Conservation (phyloP, 768 basidiomycete species). For the Tephrocybe rancida region DNA sequence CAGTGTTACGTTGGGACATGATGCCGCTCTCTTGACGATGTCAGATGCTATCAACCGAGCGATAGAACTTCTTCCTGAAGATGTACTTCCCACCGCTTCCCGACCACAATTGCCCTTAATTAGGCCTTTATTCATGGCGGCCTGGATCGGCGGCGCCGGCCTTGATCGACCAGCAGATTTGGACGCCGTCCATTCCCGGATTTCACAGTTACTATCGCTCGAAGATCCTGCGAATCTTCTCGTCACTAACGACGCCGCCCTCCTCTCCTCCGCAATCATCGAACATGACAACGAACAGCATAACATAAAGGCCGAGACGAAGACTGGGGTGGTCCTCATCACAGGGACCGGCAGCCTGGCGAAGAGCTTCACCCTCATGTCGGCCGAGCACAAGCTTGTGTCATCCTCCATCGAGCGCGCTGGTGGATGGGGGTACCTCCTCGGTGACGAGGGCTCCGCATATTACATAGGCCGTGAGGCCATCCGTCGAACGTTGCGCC, state of each 20-base stretch:
- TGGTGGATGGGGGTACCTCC: constrained; percentile 28
- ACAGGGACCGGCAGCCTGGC: constrained; percentile 27
- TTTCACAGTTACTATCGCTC: constrained; percentile 17
- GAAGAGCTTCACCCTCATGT: constrained; percentile 19
- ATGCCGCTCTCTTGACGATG: constrained; percentile 22
- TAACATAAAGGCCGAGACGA: constrained; percentile 5
- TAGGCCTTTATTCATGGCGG: constrained; percentile 19
- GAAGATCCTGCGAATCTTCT: constrained; percentile 15
- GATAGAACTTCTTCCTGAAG: constrained; percentile 11
- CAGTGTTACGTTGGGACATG: constrained; percentile 28
- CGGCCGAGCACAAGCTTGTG: constrained; percentile 11
- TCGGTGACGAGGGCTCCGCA: constrained; percentile 29
- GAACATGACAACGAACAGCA: neutral
- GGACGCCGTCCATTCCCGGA: constrained; percentile 14
- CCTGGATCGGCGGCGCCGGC: constrained; percentile 29
- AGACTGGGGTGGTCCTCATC: constrained; percentile 24
- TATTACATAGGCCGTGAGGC: constrained; percentile 26
- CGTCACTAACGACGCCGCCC: constrained; percentile 28
- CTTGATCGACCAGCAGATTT: constrained; percentile 24
- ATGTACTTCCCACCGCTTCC: neutral
- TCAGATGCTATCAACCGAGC: constrained; percentile 15
- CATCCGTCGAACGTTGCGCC: constrained; percentile 19
- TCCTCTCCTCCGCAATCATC: constrained; percentile 26
- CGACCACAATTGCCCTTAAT: neutral
- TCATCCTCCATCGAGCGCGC: constrained; percentile 19